phyloP scores from a whole-genome alignment of 75 land plant genomes.

The Selaginella tamariscina region DNA sequence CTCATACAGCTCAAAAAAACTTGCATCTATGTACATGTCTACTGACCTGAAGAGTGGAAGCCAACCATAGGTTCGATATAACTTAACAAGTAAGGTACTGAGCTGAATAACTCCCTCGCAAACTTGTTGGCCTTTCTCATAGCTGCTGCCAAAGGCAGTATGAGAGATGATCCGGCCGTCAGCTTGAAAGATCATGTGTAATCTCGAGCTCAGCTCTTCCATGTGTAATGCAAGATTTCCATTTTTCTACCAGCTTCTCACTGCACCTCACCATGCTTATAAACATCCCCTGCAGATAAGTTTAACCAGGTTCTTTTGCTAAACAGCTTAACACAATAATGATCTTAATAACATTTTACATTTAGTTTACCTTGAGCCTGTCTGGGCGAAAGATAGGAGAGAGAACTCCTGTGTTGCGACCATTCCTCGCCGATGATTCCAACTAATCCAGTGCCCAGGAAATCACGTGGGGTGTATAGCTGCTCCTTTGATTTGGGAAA shows the following conservation, averaged over 20 bases:
- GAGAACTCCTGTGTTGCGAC: constrained; percentile 23
- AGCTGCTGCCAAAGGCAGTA: constrained; percentile 38
- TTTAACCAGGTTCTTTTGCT: not conserved
- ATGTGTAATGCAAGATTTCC: constrained; percentile 14
- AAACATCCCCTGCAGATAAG: constrained; percentile 25
- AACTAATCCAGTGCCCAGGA: constrained; percentile 17
- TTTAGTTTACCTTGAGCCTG: constrained; percentile 44
- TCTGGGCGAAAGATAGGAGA: constrained; percentile 33
- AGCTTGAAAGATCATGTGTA: constrained; percentile 13
- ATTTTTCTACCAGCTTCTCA: constrained; percentile 20
- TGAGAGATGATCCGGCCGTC: constrained; percentile 32
- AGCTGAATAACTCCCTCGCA: constrained; percentile 15
- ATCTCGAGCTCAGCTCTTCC: constrained; percentile 27
- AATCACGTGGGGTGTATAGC: not conserved
- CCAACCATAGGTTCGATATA: not conserved
- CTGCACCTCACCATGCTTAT: constrained; percentile 19
- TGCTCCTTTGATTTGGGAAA: not conserved
- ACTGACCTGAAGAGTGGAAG: not conserved
- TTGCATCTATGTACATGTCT: not conserved
- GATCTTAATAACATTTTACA: not conserved
- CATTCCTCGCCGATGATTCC: constrained; percentile 26
- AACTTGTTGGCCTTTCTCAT: constrained; percentile 29
- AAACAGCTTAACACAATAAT: constrained; percentile 7
- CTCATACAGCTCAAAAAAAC: not conserved
- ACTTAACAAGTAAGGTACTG: not conserved